Base-by-base conservation (phyloP, 495 filamentous ascomycete genomes). In the Choiromyces venosus region DNA sequence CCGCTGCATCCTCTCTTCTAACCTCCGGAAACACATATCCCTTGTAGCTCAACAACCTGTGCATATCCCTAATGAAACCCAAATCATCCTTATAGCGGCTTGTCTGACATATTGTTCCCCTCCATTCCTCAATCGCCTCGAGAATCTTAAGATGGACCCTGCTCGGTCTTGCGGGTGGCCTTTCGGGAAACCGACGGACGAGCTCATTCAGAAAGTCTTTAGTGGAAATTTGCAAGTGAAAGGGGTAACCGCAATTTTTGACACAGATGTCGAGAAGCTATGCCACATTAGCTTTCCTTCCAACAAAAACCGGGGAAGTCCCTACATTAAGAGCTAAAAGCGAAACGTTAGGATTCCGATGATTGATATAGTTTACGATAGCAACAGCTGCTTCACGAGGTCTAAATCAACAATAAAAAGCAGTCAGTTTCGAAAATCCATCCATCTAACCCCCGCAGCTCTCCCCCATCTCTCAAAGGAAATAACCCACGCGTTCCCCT, bases 171-270 rank as follows among this genome's bases (percentile, higher is more conserved):
- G 94, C 86, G 16, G 94, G 92, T 65, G 95, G 95, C 39, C 94
- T 88, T 83, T 99, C 95, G 72, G 95, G 95, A 81, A 99, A 99
- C 69, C 94, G 87, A 72, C 95, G 90, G 37, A 99, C 95, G 75
- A 99, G 90, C 86, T 99, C 95, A 85, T 98, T 99, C 71, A 99
- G 88, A 80, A 99, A 98, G 78, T 99, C 95, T 82, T 99, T 99
- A 71, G 95, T 98, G 82, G 91, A 92, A 82, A 99, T 97, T 84
- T 99, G 95, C 52, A 99, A 89, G 74, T 99, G 95, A 83, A 99
- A 99, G 25, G 96, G 93, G 83, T 99, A 99, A 78, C 95, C 95
- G 88, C 95, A 99, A 83, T 99, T 99, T 85, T 99, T 99, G 82
- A 97, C 95, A 83, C 94, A 98, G 67, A 98, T 98, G 81, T 99